Base-by-base conservation (phyloP, 2,329 filamentous ascomycete genomes). In the Pseudogymnoascus sp. region DNA sequence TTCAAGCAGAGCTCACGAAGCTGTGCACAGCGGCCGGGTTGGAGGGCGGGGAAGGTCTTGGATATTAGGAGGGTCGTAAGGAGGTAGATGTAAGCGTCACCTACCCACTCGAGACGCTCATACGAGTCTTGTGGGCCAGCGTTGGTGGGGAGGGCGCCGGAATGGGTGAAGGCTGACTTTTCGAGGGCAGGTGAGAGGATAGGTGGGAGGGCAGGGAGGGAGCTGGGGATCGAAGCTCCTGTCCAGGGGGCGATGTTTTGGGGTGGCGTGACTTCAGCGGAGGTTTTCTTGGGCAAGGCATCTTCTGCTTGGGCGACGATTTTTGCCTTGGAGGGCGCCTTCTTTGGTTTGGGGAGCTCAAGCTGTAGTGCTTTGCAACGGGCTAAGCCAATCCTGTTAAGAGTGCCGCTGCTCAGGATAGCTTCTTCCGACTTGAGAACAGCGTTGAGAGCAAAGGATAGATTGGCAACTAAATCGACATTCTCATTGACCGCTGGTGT, bases 101-200 rank as follows among this genome's bases (percentile, higher is more conserved):
- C 93, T 6, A 96, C 80, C 77, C 93, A 92, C 75, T 97, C 93
- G 5, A 97, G 83, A 16, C 85, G 84, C 70, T 97, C 92, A 74
- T 97, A 97, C 70, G 61, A 78, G 72, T 50, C 78, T 75, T 31
- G 71, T 70, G 60, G 74, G 69, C 16, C 65, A 75, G 25, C 70
- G 11, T 60, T 60, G 33, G 59, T 38, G 18, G 35, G 21, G 6
- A 73, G 63, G 42, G 70, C 68, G 12, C 69, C 70, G 37, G 56
- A 77, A 69, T 93, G 90, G 0, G 83, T 90, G 69, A 92, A 88
- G 10, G 85, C 84, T 14, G 85, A 82, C 25, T 75, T 77, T 68
- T 87, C 83, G 16, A 92, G 78, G 21, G 77, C 74, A 0, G 80
- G 75, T 66, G 91, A 82, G 5, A 79, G 70, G 60, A 91, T 82